Evolutionary conservation across 1,284 basidiomycete genomes (phyloP).

Genomic region (Cutaneotrichosporon sp.): DNA sequence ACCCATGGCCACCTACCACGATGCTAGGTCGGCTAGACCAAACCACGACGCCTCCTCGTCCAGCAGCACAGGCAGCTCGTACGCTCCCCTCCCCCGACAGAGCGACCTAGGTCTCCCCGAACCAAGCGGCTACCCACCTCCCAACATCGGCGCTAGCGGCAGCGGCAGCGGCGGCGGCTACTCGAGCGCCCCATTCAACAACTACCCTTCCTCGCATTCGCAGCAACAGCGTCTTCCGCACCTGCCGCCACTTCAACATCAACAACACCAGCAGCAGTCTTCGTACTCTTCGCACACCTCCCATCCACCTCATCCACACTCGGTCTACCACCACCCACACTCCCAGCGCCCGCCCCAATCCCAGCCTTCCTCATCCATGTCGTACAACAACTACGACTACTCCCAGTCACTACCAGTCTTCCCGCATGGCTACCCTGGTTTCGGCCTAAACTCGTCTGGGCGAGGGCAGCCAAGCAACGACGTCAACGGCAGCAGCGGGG

Average conservation of each 20-base stretch:
- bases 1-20: conserved; percentile 17
- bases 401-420: conserved; percentile 5
- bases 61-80: neutral
- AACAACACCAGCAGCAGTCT: conserved; percentile 10
- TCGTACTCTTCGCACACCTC: neutral
- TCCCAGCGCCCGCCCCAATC: neutral
- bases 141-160: neutral
- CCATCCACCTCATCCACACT: conserved; percentile 11
- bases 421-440: conserved; percentile 13
- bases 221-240: conserved; percentile 12
- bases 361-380: neutral
- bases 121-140: neutral
- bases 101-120: neutral
- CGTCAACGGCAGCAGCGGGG: neutral
- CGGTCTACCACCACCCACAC: neutral
- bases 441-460: neutral
- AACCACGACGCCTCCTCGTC: conserved; percentile 1
- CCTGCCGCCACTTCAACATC: neutral
- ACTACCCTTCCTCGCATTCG: neutral
- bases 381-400: conserved; percentile 7
- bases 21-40: conserved; percentile 5
- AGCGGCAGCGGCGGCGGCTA: conserved; percentile 1
- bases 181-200: neutral
- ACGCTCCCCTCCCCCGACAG: neutral
- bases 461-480: neutral